These are phyloP conservation scores for Saccharomyces paradoxus DNA, from an alignment of 805 yeast genomes.

Conservation along the genomic window DNA sequence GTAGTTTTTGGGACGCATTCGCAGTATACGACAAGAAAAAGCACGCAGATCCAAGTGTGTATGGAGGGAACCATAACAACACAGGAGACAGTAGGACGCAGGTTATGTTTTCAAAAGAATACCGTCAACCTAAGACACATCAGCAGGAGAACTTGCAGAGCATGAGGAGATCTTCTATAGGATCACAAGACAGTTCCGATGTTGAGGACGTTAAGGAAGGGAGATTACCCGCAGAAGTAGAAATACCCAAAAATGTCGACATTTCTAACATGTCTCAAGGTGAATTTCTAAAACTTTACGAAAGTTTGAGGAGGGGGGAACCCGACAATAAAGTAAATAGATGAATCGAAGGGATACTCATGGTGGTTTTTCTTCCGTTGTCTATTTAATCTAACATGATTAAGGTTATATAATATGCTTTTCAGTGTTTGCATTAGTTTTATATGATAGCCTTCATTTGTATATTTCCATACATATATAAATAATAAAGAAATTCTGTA, in stretches of 20 bases:
- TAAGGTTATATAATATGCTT: background rate
- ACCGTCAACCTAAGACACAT: slow-evolving; percentile 7
- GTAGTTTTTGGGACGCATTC: slow-evolving; percentile 27
- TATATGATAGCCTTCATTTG: background rate
- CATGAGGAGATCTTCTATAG: slow-evolving; percentile 4
- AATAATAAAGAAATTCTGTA: background rate
- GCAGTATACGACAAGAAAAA: slow-evolving; percentile 27
- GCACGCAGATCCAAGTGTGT: slow-evolving; percentile 19
- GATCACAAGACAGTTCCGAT: slow-evolving; percentile 3
- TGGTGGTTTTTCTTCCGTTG: background rate
- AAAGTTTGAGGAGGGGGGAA: slow-evolving; percentile 19
- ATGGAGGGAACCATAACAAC: slow-evolving; percentile 17
- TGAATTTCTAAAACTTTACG: slow-evolving; percentile 20
- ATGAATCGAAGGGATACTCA: background rate
- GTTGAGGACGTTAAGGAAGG: background rate
- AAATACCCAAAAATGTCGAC: slow-evolving; percentile 11
- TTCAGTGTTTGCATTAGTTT: background rate
- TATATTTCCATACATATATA: background rate
- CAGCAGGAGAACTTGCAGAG: background rate
- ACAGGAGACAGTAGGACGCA: slow-evolving; percentile 15
- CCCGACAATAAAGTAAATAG: slow-evolving; percentile 22
- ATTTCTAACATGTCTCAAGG: slow-evolving; percentile 15
- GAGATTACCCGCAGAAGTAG: slow-evolving; percentile 1
- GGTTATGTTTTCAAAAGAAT: slow-evolving; percentile 18
- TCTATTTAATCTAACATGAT: background rate